A percentile compares a stretch with the other conserved stretches of the same genome.
These are phyloP conservation scores for Tremella mesenterica DNA, from an alignment of 768 basidiomycete species.

Conservation along the genomic window DNA sequence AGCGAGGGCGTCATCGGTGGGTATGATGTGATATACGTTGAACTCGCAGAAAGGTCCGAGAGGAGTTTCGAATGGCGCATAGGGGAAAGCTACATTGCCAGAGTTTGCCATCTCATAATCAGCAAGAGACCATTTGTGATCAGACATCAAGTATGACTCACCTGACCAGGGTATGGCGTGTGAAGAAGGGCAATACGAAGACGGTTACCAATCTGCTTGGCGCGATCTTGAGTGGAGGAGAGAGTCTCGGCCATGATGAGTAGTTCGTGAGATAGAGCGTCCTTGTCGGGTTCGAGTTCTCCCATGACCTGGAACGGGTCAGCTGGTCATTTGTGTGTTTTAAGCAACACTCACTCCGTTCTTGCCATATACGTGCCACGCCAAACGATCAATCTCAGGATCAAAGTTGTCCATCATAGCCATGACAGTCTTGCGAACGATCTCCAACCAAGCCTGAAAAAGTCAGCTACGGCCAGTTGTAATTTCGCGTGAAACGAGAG, in stretches of 20 bases:
- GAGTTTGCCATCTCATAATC: conserved; percentile 1
- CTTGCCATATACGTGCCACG: conserved; percentile 6
- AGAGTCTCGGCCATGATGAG: conserved; percentile 1
- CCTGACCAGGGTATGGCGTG: conserved; percentile 2
- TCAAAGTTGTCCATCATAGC: conserved; percentile 1
- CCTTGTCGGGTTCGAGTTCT: neutral
- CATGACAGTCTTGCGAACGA: neutral
- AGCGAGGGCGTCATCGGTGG: neutral
- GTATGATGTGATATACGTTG: conserved; percentile 5
- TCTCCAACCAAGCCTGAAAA: neutral
- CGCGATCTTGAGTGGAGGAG: neutral
- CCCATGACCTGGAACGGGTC: conserved; percentile 1
- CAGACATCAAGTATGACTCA: neutral
- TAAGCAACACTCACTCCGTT: neutral
- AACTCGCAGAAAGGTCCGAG: conserved; percentile 1
- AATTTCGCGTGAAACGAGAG: neutral
- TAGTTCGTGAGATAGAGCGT: neutral
- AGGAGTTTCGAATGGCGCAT: neutral
- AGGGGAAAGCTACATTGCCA: conserved; percentile 2
- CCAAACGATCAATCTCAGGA: neutral
- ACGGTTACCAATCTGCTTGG: neutral
- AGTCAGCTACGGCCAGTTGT: neutral
- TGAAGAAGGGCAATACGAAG: conserved; percentile 1
- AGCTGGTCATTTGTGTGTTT: neutral
- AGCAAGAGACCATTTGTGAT: neutral